Percentiles rank a stretch among this genome's conserved stretches.
These are phyloP conservation scores for Scortechinia acanthostroma DNA, from an alignment of 2,329 filamentous ascomycete genomes.

Conservation along the genomic window DNA sequence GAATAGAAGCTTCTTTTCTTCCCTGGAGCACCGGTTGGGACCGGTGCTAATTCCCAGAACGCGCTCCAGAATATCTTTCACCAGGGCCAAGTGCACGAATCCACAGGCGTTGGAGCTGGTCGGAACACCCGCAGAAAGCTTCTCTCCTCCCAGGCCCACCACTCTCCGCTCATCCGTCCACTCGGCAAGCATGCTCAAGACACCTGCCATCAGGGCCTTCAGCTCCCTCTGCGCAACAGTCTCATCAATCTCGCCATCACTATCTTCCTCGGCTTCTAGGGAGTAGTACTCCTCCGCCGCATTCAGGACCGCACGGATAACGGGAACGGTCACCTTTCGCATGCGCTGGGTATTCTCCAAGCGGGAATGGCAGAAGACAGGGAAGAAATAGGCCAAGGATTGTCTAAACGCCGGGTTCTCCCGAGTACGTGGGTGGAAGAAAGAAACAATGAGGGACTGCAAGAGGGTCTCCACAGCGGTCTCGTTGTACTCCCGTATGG, in stretches of 20 bases:
- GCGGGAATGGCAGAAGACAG: conserved; percentile 84
- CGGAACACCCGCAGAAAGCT: conserved; percentile 51
- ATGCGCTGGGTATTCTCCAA: conserved; percentile 77
- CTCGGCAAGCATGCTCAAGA: conserved; percentile 78
- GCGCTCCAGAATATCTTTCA: conserved; percentile 66
- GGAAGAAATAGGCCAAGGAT: conserved; percentile 85
- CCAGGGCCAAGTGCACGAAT: conserved; percentile 67
- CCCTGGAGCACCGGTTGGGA: conserved; percentile 38
- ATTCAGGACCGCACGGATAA: conserved; percentile 67
- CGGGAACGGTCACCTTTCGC: conserved; percentile 65
- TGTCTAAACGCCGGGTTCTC: conserved; percentile 78
- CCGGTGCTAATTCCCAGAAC: conserved; percentile 25
- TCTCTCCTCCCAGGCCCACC: conserved; percentile 39
- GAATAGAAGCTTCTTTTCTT: conserved; percentile 78
- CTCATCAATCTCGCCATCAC: conserved; percentile 68
- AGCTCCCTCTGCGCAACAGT: conserved; percentile 69
- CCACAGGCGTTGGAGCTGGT: conserved; percentile 76
- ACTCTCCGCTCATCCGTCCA: conserved; percentile 91
- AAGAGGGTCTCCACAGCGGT: conserved; percentile 64
- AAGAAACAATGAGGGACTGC: conserved; percentile 74
- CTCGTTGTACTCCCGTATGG: neutral
- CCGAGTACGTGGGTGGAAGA: conserved; percentile 79
- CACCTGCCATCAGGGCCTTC: conserved; percentile 72
- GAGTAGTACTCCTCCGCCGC: conserved; percentile 1
- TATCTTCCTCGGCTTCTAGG: conserved; percentile 30